Percentiles rank a stretch among this genome's conserved stretches.
These are phyloP conservation scores for Parathielavia hyrcaniae DNA, from an alignment of 495 filamentous ascomycete species.

Conservation along the genomic window DNA sequence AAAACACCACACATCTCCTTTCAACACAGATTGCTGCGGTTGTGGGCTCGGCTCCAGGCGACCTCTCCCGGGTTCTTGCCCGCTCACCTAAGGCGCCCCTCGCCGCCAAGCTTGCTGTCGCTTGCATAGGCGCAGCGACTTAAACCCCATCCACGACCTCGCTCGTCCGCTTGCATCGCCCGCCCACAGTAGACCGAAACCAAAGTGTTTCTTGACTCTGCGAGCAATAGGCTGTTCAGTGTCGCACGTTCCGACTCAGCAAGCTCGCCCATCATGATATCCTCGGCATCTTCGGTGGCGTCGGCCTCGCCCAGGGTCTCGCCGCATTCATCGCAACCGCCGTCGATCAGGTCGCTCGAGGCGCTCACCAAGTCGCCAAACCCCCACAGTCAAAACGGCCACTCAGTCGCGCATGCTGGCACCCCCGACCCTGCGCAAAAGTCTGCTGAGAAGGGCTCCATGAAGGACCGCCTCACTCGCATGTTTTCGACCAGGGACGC, in stretches of 20 bases:
- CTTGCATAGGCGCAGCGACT: slow-evolving; percentile 34
- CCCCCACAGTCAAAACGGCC: slow-evolving; percentile 36
- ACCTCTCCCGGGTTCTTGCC: slow-evolving; percentile 26
- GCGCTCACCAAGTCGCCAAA: slow-evolving; percentile 38
- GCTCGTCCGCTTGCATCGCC: slow-evolving; percentile 24
- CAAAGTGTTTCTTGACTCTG: neutral
- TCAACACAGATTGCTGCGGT: slow-evolving; percentile 22
- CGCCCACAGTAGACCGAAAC: slow-evolving; percentile 13
- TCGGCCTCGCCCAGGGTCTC: slow-evolving; percentile 26
- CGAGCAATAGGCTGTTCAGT: neutral
- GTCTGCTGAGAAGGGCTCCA: slow-evolving; percentile 41
- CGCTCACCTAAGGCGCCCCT: slow-evolving; percentile 29
- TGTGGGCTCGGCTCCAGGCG: slow-evolving; percentile 25
- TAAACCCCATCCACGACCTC: slow-evolving; percentile 13
- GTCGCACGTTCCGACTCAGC: neutral
- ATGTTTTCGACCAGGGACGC: slow-evolving; percentile 48
- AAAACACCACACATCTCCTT: slow-evolving; percentile 2
- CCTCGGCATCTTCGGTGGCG: slow-evolving; percentile 27
- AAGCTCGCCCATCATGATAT: slow-evolving; percentile 22
- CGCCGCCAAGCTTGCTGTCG: slow-evolving; percentile 32
- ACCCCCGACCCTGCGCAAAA: slow-evolving; percentile 29
- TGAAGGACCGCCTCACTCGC: slow-evolving; percentile 46
- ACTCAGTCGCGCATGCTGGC: slow-evolving; percentile 17
- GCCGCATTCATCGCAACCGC: slow-evolving; percentile 40
- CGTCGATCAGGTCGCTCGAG: slow-evolving; percentile 43